phyloP scores from a whole-genome alignment of 2,329 filamentous ascomycete species.

The Aspergillus sp. region DNA sequence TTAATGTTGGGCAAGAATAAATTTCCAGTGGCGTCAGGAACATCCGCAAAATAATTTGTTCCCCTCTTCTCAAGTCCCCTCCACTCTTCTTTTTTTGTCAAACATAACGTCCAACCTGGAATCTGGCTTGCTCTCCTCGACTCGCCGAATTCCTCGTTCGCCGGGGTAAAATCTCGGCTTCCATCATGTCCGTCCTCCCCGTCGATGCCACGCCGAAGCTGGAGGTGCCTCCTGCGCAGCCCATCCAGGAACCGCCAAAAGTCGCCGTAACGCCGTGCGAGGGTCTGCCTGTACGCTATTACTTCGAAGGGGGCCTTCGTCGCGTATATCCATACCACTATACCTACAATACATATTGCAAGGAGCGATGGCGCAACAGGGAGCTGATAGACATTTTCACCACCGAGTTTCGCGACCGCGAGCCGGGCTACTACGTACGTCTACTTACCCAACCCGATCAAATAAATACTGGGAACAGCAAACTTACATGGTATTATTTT shows the following conservation, averaged over 20 bases:
- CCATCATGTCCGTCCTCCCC: conserved; percentile 40
- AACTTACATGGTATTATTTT: background rate
- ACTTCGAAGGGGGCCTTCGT: conserved; percentile 77
- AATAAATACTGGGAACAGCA: background rate
- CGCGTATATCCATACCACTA: conserved; percentile 84
- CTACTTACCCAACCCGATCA: background rate
- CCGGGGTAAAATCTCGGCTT: conserved; percentile 33
- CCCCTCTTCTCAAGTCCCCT: background rate
- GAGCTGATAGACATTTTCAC: conserved; percentile 83
- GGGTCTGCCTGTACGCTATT: conserved; percentile 71
- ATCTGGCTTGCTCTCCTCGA: conserved; percentile 40
- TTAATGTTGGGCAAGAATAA: background rate
- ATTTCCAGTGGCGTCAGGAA: conserved; percentile 7
- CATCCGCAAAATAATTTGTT: conserved; percentile 1
- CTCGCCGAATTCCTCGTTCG: conserved; percentile 41
- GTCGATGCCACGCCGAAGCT: conserved; percentile 28
- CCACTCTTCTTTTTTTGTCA: background rate
- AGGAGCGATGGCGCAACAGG: conserved; percentile 85
- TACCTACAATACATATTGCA: conserved; percentile 94
- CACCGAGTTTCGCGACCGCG: conserved; percentile 87
- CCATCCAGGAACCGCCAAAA: conserved; percentile 19
- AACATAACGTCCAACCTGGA: background rate
- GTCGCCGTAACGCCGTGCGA: conserved; percentile 34
- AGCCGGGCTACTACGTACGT: conserved; percentile 78
- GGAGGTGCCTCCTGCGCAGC: conserved; percentile 27